Conservation (phyloP, 208 protist species). For the Porcisia hertigi region DNA sequence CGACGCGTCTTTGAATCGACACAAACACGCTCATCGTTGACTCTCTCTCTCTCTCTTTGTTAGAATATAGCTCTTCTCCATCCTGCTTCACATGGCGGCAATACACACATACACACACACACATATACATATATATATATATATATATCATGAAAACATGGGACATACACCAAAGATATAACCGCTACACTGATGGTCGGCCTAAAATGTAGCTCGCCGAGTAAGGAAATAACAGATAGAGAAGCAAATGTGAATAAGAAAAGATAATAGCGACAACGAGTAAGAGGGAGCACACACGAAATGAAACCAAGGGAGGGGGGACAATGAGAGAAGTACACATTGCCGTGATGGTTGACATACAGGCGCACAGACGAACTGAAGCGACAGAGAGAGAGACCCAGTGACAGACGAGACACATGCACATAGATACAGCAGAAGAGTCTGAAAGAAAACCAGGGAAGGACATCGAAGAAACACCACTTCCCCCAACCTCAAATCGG, state of each 20-base stretch:
- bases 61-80: neutral
- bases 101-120: too few relatives aligned
- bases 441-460: conserved; percentile 8
- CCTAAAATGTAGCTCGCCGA: neutral
- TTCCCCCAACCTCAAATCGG: neutral
- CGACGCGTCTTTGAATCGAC: neutral
- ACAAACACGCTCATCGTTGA: neutral
- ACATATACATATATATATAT: too few relatives aligned
- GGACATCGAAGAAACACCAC: neutral
- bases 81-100: neutral
- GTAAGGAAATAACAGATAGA: neutral
- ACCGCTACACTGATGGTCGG: neutral
- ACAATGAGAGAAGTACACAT: neutral
- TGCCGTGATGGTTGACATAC: neutral
- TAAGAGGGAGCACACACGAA: neutral
- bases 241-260: neutral
- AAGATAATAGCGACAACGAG: neutral
- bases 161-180: conserved; percentile 1
- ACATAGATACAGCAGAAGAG: neutral
- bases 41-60: neutral
- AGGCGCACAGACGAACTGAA: neutral
- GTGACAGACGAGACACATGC: conserved; percentile 12
- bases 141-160: neutral
- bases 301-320: neutral
- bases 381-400: neutral